These are phyloP conservation scores for Parietichytrium sp. DNA, from an alignment of 108 stramenopile genomes.

Conservation along the genomic window DNA sequence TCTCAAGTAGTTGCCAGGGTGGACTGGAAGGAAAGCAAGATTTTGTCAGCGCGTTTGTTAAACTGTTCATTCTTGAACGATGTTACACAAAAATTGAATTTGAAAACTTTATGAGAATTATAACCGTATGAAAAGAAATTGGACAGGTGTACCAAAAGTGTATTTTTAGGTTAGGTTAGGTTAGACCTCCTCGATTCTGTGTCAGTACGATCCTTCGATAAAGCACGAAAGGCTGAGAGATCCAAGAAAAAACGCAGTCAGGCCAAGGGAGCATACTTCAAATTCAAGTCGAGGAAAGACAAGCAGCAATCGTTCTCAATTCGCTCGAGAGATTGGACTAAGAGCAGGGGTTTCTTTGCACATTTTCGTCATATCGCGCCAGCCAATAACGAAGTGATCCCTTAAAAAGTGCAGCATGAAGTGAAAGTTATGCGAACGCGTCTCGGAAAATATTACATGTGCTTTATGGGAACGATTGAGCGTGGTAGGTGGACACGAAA, in stretches of 20 bases:
- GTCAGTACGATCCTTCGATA: neutral
- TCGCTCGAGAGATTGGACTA: neutral
- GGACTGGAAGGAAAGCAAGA: too few species aligned
- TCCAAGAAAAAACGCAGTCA: too few species aligned
- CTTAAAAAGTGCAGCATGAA: neutral
- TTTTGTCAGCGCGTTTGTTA: too few species aligned
- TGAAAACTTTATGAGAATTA: too few species aligned
- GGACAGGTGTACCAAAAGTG: too few species aligned
- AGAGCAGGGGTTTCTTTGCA: neutral
- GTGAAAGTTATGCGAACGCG: neutral
- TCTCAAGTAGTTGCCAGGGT: too few species aligned
- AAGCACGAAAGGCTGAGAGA: neutral
- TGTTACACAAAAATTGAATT: too few species aligned
- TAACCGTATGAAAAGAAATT: too few species aligned
- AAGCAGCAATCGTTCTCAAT: neutral
- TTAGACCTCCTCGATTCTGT: neutral
- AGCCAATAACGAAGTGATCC: neutral
- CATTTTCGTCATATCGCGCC: neutral
- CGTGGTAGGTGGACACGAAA: too few species aligned
- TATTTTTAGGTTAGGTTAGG: too few species aligned
- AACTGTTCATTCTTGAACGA: too few species aligned
- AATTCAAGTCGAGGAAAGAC: neutral
- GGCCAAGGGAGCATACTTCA: too few species aligned
- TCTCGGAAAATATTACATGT: neutral
- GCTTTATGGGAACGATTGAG: neutral